phyloP scores from a whole-genome alignment of 2,329 filamentous ascomycete species.

The Verticillium tricorpus region DNA sequence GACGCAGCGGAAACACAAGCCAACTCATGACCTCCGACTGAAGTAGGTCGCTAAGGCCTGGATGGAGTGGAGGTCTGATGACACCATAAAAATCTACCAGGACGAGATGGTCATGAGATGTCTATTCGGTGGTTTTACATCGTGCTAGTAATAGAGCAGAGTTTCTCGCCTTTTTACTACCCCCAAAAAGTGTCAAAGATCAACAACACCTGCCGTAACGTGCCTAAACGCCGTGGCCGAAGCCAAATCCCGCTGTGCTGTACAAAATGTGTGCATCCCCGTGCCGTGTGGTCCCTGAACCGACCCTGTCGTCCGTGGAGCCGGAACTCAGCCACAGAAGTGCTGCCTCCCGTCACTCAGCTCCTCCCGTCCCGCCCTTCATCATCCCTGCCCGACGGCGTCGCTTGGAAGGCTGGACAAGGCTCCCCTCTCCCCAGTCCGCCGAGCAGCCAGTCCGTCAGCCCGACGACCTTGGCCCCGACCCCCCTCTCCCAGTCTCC shows the following conservation, averaged over 20 bases:
- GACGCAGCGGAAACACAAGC: too few relatives aligned
- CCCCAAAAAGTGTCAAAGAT: not conserved
- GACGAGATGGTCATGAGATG: not conserved
- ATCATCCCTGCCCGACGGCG: not conserved
- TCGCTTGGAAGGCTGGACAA: constrained; percentile 14
- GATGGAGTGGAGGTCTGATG: too few relatives aligned
- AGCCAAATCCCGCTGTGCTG: not conserved
- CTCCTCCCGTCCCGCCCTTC: not conserved
- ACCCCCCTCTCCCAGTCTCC: constrained; percentile 76
- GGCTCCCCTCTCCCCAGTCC: constrained; percentile 49
- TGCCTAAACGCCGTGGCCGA: not conserved
- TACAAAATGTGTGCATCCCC: not conserved
- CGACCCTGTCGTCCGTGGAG: not conserved
- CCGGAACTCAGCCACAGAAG: not conserved
- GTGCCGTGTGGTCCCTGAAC: too few relatives aligned
- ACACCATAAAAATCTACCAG: too few relatives aligned
- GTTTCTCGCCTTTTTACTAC: not conserved
- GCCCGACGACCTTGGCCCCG: constrained; percentile 78
- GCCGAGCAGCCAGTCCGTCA: constrained; percentile 93
- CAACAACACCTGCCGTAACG: not conserved
- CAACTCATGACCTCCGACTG: too few relatives aligned
- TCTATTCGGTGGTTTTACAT: not conserved
- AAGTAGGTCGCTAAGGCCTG: too few relatives aligned
- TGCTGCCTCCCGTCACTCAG: not conserved
- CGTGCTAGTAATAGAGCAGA: not conserved